Base-by-base conservation (phyloP, 371 early-diverging fungal species). In the Phascolomyces articulosus region DNA sequence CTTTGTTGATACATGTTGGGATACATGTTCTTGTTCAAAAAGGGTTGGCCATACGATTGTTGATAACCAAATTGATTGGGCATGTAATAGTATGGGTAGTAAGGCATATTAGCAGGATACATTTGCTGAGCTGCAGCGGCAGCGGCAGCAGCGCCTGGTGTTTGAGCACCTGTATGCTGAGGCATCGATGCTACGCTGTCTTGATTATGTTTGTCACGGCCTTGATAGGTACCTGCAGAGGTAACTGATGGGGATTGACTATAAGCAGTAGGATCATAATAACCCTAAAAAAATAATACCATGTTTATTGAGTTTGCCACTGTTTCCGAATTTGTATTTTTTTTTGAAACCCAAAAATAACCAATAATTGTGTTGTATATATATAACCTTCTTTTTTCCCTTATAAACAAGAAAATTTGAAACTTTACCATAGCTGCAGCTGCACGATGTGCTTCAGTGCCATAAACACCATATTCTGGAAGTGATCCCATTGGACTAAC, bases 1-100 rank as follows among this genome's bases (percentile, higher is more conserved):
- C 62, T 58, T 10, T 77, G 74, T 55, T 75, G 75, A 60, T 91
- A 90, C 90, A 90, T 87, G 56, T 66, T 75, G 28, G 91, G 91
- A 64, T 93, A 95, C 86, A 92, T 87, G 62, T 82, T 85, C 86
- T 94, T 93, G 84, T 90, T 91, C 78, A 90, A 84, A 65, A 91
- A 93, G 15, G 91, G 95, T 68, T 93, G 94, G 28, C 86, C 90
- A 72, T 93, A 95, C n/a, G 64, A 51, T 66, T 85, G 85, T 64
- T 87, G 87, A 69, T 89, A 89, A 24, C 84, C 83, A 79, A 85
- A 93, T 77, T 92, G 92, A 75, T 87, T 86, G 27, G 85, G 85
- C 77, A 81, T 83, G 74, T 90, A 90, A 72, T 91, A 92, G 77
- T 92, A 91, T 26, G 91, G 90, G 73, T 89, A 88, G 82, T 88